phyloP scores from a whole-genome alignment of 116 monocot genomes.

The Iris pallida region DNA sequence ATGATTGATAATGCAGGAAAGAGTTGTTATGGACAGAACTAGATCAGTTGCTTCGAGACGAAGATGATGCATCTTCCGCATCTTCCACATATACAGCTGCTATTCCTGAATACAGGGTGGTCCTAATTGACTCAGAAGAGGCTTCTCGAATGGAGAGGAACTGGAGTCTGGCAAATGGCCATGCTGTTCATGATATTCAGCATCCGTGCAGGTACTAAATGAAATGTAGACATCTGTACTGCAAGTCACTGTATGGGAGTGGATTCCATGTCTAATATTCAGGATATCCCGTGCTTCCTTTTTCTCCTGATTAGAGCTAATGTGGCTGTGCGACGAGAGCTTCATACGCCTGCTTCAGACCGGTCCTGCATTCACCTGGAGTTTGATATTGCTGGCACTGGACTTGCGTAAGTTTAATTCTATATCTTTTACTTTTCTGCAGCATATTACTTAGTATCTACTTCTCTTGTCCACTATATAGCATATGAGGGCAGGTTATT shows the following conservation, averaged over 20 bases:
- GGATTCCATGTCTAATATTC: no score
- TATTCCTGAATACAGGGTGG: constrained; percentile 84
- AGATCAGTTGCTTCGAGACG: constrained; percentile 69
- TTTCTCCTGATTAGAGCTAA: constrained; percentile 40
- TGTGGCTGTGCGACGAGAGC: constrained; percentile 78
- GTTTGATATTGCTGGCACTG: constrained; percentile 82
- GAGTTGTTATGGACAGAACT: constrained; percentile 89
- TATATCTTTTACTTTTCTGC: constrained; percentile 1
- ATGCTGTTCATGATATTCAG: constrained; percentile 60
- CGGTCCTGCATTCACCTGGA: constrained; percentile 95
- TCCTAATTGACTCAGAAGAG: constrained; percentile 45
- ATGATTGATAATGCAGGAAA: constrained; percentile 46
- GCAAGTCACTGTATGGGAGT: neutral
- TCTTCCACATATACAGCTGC: constrained; percentile 70
- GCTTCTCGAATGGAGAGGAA: constrained; percentile 33
- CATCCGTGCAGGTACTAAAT: constrained; percentile 81
- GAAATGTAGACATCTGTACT: neutral
- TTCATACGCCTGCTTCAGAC: constrained; percentile 81
- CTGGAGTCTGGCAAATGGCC: constrained; percentile 67
- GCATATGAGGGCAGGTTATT: no score
- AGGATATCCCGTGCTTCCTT: neutral
- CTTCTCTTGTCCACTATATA: neutral
- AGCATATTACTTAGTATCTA: neutral
- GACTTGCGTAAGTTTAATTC: constrained; percentile 47
- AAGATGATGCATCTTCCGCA: constrained; percentile 52